phyloP scores from a whole-genome alignment of 352 stramenopile genomes.

The Phytophthora kernoviae region DNA sequence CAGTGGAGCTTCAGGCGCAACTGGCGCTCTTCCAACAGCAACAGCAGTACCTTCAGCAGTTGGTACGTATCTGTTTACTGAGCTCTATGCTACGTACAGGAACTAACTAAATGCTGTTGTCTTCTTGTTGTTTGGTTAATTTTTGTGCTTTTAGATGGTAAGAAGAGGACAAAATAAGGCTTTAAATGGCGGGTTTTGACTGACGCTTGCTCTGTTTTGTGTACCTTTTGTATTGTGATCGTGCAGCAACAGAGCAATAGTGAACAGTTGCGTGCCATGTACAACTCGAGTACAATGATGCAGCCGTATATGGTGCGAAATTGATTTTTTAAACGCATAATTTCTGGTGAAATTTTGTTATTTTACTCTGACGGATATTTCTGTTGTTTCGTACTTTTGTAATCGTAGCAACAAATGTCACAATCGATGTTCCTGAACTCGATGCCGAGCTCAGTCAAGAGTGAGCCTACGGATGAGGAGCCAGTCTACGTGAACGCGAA shows the following conservation, averaged over 20 bases:
- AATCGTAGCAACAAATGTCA: conserved; percentile 43
- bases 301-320: conserved; percentile 79
- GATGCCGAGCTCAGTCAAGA: conserved; percentile 35
- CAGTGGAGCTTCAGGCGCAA: conserved; percentile 52
- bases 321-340: neutral
- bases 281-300: conserved; percentile 84
- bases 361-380: neutral
- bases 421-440: conserved; percentile 76
- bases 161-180: neutral
- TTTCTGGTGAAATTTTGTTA: neutral
- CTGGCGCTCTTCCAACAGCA: conserved; percentile 65
- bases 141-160: conserved; percentile 39
- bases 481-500: conserved; percentile 92
- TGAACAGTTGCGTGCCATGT: conserved; percentile 83
- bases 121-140: neutral
- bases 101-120: conserved; percentile 20
- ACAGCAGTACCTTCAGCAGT: conserved; percentile 60
- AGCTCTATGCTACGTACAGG: neutral
- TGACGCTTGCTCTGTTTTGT: conserved; percentile 10
- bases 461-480: conserved; percentile 77
- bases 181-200: neutral
- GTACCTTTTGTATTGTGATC: conserved; percentile 3
- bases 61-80: conserved; percentile 30
- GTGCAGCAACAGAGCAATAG: conserved; percentile 65
- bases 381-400: neutral